Base-by-base conservation (phyloP, 345 rosid genomes). In the Turnera subulata region DNA sequence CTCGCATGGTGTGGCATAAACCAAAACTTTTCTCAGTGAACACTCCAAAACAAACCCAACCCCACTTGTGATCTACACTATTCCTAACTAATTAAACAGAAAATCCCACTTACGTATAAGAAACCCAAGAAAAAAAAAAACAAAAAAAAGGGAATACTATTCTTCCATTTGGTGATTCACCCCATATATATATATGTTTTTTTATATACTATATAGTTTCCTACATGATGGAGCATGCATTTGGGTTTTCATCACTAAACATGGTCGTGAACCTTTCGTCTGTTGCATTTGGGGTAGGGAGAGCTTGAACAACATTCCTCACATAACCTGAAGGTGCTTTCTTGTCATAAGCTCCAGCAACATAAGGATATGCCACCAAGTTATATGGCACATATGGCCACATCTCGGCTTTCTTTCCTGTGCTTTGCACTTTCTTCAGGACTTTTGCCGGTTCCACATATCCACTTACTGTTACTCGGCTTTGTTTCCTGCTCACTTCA, bases 161-260 rank as follows among this genome's bases (percentile, higher is more conserved):
- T 29, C 14, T 56, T 12, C 26, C 29, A 9, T 16, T n/a, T 20
- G 11, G 24, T 17, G 21, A 17, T 46, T 46, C 19, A 19, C 0
- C 5, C 6, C 9, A 23, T 13, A 49, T 23, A 49, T n/a, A n/a
- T n/a, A n/a, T n/a, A n/a, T n/a, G n/a, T n/a, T n/a, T n/a, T n/a
- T n/a, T n/a, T n/a, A n/a, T n/a, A n/a, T n/a, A n/a, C 40, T 37
- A 37, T 6, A 2, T 4, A 22, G 2, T 10, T 5, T 6, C 16
- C 60, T 68, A 80, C 85, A 80, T 80, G 29, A 80, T 70, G 19
- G 80, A 74, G 42, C 85, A 80, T 0, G 85, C 80, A 13, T 80
- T 54, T 1, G 82, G 82, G 26, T 80, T 80, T 18, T 80, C 85
- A 45, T 80, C 85, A 38, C 85, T 80, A 46, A 80, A 80, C 66